A percentile compares a stretch with the other conserved stretches of the same genome.
Evolutionary conservation across 495 filamentous ascomycete species (phyloP).

Genomic region (Jackrogersella multiformis): DNA sequence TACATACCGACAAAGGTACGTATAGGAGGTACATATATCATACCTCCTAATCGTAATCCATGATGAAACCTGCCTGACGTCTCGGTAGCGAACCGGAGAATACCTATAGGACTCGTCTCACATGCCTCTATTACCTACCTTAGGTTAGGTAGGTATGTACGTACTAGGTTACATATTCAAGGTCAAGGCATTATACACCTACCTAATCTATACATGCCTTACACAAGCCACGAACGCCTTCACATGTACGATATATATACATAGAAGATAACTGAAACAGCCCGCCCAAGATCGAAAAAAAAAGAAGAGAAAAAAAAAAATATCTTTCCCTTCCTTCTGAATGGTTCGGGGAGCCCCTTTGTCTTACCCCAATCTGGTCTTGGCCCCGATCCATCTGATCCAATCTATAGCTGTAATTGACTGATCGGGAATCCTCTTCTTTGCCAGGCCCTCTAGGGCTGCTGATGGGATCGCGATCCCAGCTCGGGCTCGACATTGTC

Average conservation of each 20-base stretch:
- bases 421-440: conserved; percentile 12
- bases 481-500: neutral
- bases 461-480: conserved; percentile 35
- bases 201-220: too few relatives aligned
- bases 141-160: too few relatives aligned
- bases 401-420: conserved; percentile 15
- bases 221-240: neutral
- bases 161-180: neutral
- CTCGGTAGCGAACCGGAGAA: conserved; percentile 6
- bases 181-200: too few relatives aligned
- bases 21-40: too few relatives aligned
- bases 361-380: conserved; percentile 13
- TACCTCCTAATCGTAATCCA: too few relatives aligned
- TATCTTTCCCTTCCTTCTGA: neutral
- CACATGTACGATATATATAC: too few relatives aligned
- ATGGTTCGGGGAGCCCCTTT: neutral
- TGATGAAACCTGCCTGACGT: neutral
- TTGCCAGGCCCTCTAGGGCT: neutral
- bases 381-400: neutral
- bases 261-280: neutral
- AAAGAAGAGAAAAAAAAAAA: too few relatives aligned
- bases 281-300: neutral
- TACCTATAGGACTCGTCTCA: neutral
- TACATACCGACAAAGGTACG: too few relatives aligned
- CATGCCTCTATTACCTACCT: too few relatives aligned